Percentiles rank a stretch among this genome's conserved stretches.
Conservation (phyloP, 2,329 filamentous ascomycete species). For the Aphanoascus verrucosus region DNA sequence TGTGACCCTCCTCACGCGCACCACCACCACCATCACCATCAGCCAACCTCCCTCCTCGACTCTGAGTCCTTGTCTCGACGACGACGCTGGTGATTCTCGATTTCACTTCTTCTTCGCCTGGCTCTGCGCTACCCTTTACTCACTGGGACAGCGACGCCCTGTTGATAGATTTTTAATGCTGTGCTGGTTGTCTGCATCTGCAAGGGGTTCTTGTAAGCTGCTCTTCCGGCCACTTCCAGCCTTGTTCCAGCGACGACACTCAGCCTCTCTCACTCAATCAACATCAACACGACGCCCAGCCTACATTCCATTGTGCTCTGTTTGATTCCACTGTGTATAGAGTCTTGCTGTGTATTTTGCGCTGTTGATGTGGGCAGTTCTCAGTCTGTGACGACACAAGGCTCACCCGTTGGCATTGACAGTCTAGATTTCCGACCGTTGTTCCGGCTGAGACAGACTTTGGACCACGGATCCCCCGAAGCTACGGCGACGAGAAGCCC, state of each 20-base stretch:
- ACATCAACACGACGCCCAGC: not conserved
- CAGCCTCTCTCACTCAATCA: not conserved
- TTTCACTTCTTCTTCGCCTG: constrained; percentile 4
- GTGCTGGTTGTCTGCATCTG: constrained; percentile 7
- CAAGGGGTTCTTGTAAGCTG: not conserved
- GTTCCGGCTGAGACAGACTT: constrained; percentile 2
- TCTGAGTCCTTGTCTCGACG: constrained; percentile 6
- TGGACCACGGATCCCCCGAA: constrained; percentile 5
- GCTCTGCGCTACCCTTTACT: not conserved
- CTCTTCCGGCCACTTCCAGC: not conserved
- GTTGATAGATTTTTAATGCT: constrained; percentile 11
- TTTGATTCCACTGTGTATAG: too few relatives aligned
- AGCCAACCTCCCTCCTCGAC: not conserved
- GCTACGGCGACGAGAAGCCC: constrained; percentile 1
- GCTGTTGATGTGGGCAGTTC: not conserved
- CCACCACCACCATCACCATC: too few relatives aligned
- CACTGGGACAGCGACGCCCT: not conserved
- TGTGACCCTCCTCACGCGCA: not conserved
- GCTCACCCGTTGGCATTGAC: not conserved
- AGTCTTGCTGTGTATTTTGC: not conserved
- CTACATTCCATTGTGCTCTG: too few relatives aligned
- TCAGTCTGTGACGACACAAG: not conserved
- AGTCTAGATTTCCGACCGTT: not conserved
- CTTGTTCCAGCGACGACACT: not conserved
- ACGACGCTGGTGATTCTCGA: constrained; percentile 2